A percentile compares a stretch with the other conserved stretches of the same genome.
Evolutionary conservation across 805 yeast species (phyloP).

Genomic region (Saccharomycopsis sp.): DNA sequence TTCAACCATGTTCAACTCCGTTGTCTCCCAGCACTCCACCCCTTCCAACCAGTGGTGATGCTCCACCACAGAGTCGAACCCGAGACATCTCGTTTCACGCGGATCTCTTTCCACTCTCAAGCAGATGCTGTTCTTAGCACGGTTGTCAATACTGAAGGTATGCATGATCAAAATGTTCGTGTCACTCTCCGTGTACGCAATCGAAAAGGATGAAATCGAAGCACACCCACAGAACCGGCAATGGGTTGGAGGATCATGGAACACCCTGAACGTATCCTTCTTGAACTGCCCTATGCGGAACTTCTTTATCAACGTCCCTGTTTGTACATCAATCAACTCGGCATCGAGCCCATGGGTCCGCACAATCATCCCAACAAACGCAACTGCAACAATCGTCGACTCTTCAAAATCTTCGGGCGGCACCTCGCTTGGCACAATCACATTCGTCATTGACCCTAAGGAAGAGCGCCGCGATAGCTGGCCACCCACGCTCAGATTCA

Average conservation of each 20-base stretch:
- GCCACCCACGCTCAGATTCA: too few relatives aligned
- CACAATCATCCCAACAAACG: constrained; percentile 68
- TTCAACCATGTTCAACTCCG: constrained; percentile 67
- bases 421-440: constrained; percentile 7
- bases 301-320: constrained; percentile 59
- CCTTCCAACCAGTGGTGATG: constrained; percentile 55
- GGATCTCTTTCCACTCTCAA: constrained; percentile 88
- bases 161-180: constrained; percentile 56
- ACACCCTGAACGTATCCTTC: constrained; percentile 51
- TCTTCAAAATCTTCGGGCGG: constrained; percentile 22
- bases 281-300: constrained; percentile 56
- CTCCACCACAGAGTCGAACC: constrained; percentile 68
- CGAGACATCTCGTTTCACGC: constrained; percentile 81
- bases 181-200: constrained; percentile 59
- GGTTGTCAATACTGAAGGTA: constrained; percentile 60
- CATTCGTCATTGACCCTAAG: constrained; percentile 15
- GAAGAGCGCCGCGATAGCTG: constrained; percentile 15
- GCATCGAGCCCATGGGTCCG: constrained; percentile 48
- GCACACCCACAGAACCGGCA: constrained; percentile 90
- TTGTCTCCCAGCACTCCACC: constrained; percentile 72
- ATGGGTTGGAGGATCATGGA: constrained; percentile 80
- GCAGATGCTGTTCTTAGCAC: constrained; percentile 74
- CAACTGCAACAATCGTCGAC: constrained; percentile 42
- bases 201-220: constrained; percentile 61
- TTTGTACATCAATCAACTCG: constrained; percentile 67